phyloP scores from a whole-genome alignment of 495 filamentous ascomycete species.

The Xylaria grammica region DNA sequence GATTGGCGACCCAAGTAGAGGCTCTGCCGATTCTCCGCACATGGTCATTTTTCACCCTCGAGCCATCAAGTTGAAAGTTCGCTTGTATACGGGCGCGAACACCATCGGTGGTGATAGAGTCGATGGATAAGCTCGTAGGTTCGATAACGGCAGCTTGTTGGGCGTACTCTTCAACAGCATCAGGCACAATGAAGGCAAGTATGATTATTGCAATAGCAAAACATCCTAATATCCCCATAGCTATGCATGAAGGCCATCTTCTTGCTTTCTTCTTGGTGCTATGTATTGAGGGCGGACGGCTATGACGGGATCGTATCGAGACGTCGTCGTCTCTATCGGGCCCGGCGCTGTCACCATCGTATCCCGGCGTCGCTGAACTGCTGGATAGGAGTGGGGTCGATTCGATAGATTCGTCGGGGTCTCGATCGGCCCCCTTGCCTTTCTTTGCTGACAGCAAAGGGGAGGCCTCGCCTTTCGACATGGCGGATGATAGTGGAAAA shows the following conservation, averaged over 20 bases:
- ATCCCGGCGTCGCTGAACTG: conserved; percentile 45
- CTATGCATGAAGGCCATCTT: conserved; percentile 54
- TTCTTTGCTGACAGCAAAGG: conserved; percentile 44
- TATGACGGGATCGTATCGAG: conserved; percentile 35
- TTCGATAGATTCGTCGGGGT: conserved; percentile 45
- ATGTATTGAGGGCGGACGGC: conserved; percentile 27
- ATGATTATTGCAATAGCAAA: conserved; percentile 53
- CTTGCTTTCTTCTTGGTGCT: conserved; percentile 34
- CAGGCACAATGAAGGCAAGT: conserved; percentile 79
- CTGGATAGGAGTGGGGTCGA: conserved; percentile 60
- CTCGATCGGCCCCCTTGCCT: conserved; percentile 37
- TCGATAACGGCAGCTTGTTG: conserved; percentile 81
- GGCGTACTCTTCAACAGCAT: conserved; percentile 80
- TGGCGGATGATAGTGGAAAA: conserved; percentile 28
- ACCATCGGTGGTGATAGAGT: conserved; percentile 78
- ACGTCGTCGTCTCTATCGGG: conserved; percentile 36
- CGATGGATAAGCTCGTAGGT: conserved; percentile 79
- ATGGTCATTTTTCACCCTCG: conserved; percentile 68
- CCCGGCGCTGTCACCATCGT: conserved; percentile 52
- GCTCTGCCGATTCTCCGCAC: conserved; percentile 76
- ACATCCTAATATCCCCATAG: conserved; percentile 47
- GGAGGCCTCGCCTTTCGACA: conserved; percentile 52
- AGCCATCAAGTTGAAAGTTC: conserved; percentile 77
- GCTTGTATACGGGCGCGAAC: conserved; percentile 79
- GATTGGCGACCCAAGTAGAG: conserved; percentile 79